A percentile compares a stretch with the other conserved stretches of the same genome.
These are phyloP conservation scores for Termitomyces sp. DNA, from an alignment of 768 basidiomycete species.

Conservation along the genomic window DNA sequence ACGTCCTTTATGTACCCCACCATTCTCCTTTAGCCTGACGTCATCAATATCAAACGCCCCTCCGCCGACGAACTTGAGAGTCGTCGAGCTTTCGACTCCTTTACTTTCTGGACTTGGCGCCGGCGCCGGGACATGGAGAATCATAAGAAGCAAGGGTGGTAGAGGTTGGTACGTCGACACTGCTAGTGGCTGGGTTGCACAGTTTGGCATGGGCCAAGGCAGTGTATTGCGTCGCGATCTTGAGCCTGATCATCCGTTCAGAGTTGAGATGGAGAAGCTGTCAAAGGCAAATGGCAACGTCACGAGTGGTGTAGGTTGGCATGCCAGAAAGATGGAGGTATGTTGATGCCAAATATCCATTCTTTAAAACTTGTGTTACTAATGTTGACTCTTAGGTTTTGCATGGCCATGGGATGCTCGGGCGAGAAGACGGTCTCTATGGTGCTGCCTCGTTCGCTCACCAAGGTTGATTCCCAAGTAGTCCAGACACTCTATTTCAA, in stretches of 20 bases:
- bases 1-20: conserved; percentile 74
- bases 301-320: conserved; percentile 92
- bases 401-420: conserved; percentile 87
- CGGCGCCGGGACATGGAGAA: conserved; percentile 84
- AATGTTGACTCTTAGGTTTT: conserved; percentile 49
- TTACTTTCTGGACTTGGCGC: conserved; percentile 71
- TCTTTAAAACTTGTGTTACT: not conserved
- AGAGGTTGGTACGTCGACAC: conserved; percentile 95
- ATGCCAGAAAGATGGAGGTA: conserved; percentile 96
- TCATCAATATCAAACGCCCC: conserved; percentile 22
- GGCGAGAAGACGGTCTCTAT: conserved; percentile 90
- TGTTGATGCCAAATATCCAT: conserved; percentile 21
- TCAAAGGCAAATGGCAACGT: conserved; percentile 85
- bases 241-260: conserved; percentile 56
- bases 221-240: conserved; percentile 60
- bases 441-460: conserved; percentile 95
- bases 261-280: conserved; percentile 67
- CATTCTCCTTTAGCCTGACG: conserved; percentile 62
- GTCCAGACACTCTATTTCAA: not conserved
- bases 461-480: conserved; percentile 53
- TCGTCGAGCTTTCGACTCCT: conserved; percentile 78
- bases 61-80: conserved; percentile 72
- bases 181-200: conserved; percentile 75
- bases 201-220: conserved; percentile 30
- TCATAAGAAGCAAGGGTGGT: conserved; percentile 88